These are phyloP conservation scores for Pisolithus orientalis DNA, from an alignment of 768 basidiomycete species.

Conservation along the genomic window DNA sequence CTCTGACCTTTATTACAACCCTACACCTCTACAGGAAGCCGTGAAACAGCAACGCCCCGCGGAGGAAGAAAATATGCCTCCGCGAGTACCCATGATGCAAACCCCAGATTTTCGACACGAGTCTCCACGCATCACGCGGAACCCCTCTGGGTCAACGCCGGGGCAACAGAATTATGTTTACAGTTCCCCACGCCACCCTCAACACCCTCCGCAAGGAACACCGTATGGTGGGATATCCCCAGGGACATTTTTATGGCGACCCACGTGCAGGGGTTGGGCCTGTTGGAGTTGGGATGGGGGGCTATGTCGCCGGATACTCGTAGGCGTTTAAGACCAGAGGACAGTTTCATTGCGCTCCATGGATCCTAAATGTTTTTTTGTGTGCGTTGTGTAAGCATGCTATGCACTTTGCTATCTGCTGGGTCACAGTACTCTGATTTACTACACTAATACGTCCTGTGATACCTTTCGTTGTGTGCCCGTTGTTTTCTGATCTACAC, in stretches of 20 bases:
- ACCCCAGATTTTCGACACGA: conserved; percentile 29
- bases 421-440: not conserved
- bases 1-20: conserved; percentile 70
- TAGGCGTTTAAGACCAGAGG: conserved; percentile 25
- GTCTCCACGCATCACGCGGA: conserved; percentile 27
- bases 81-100: conserved; percentile 25
- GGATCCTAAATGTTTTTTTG: conserved; percentile 9
- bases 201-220: conserved; percentile 19
- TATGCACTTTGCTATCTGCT: not conserved
- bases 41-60: conserved; percentile 32
- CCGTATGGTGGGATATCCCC: conserved; percentile 32
- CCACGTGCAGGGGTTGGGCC: conserved; percentile 22
- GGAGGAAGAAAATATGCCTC: conserved; percentile 22
- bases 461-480: not conserved
- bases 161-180: conserved; percentile 25
- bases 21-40: conserved; percentile 51
- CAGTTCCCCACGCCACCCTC: conserved; percentile 26
- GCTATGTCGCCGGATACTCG: conserved; percentile 31
- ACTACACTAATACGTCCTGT: too few species aligned
- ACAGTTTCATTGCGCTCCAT: conserved; percentile 29
- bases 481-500: not conserved
- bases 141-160: conserved; percentile 21
- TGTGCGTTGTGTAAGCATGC: not conserved
- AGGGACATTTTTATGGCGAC: conserved; percentile 35
- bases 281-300: conserved; percentile 27